phyloP scores from a whole-genome alignment of 495 filamentous ascomycete species.

The Podospora pseudopauciseta region DNA sequence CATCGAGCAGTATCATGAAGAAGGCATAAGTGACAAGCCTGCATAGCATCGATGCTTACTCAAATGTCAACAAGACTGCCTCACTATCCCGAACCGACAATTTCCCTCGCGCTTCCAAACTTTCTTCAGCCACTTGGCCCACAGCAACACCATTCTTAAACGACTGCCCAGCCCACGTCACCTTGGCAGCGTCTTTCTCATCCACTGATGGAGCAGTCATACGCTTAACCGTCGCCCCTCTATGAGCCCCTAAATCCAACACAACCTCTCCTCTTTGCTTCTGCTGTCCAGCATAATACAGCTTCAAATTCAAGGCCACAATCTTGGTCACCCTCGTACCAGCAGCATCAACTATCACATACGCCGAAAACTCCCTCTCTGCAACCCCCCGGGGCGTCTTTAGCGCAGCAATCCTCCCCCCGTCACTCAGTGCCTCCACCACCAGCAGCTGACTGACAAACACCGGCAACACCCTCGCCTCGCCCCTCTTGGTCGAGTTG shows the following conservation, averaged over 20 bases:
- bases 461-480: constrained; percentile 22
- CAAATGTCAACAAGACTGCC: constrained; percentile 17
- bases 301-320: constrained; percentile 24
- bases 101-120: constrained; percentile 4
- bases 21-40: too few relatives aligned
- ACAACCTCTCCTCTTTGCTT: neutral
- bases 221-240: constrained; percentile 19
- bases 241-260: constrained; percentile 19
- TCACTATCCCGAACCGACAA: constrained; percentile 21
- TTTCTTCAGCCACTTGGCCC: constrained; percentile 17
- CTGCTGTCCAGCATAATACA: constrained; percentile 15
- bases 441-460: constrained; percentile 26
- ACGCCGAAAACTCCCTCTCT: constrained; percentile 17
- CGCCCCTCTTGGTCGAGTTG: constrained; percentile 18
- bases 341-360: constrained; percentile 13
- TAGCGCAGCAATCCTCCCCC: constrained; percentile 18
- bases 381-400: constrained; percentile 11
- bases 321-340: constrained; percentile 8
- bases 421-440: constrained; percentile 16
- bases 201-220: constrained; percentile 25
- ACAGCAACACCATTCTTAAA: constrained; percentile 20
- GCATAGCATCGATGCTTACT: neutral
- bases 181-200: constrained; percentile 23
- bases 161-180: constrained; percentile 27
- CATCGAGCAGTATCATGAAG: too few relatives aligned